phyloP scores from a whole-genome alignment of 257 asterid genomes.

The Solanum verrucosum region DNA sequence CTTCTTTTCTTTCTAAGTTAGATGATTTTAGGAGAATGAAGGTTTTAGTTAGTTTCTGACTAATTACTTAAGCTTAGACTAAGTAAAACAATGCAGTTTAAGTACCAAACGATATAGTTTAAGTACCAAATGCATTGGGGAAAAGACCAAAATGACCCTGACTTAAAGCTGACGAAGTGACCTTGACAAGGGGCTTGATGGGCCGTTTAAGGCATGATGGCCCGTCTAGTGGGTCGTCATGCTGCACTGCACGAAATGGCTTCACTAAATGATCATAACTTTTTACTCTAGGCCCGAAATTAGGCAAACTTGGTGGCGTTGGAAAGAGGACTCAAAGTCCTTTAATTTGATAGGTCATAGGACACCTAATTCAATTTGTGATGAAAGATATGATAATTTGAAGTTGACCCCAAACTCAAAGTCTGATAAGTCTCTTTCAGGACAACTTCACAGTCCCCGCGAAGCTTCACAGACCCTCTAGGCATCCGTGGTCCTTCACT shows the following conservation, averaged over 20 bases:
- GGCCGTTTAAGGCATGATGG: not conserved
- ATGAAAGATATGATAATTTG: not conserved
- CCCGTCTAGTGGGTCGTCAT: not conserved
- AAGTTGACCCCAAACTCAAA: not conserved
- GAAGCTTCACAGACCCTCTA: not conserved
- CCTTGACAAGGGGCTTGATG: not conserved
- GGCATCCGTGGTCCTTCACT: too few species aligned
- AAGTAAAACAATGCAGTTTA: not conserved
- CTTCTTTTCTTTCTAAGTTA: not conserved
- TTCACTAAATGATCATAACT: not conserved
- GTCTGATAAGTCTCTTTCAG: not conserved
- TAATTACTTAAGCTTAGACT: not conserved
- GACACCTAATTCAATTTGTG: not conserved
- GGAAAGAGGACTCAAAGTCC: not conserved
- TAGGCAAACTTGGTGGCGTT: not conserved
- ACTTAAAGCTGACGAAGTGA: not conserved
- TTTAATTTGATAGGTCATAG: not conserved
- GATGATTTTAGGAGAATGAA: not conserved
- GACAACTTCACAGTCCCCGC: rapidly evolving
- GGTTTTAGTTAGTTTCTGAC: not conserved
- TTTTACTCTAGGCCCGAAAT: rapidly evolving
- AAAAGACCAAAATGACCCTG: too few species aligned
- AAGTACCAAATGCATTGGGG: not conserved
- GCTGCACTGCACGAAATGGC: rapidly evolving
- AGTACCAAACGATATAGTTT: not conserved